phyloP scores from a whole-genome alignment of 164 flowering plant species.

The Brasenia schreberi region DNA sequence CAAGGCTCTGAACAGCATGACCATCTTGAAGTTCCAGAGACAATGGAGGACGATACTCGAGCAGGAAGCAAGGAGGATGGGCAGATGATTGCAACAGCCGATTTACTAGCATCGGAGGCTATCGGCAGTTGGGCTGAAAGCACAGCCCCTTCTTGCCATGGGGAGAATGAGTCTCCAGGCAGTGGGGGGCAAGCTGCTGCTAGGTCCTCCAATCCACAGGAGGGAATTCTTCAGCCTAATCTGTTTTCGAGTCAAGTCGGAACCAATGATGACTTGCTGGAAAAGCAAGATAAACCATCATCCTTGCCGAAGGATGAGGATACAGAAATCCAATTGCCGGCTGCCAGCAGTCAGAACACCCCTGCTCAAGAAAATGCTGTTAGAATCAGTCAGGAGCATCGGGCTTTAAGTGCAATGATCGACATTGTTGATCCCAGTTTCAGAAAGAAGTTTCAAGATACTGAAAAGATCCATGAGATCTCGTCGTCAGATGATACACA shows the following conservation, averaged over 20 bases:
- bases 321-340: not conserved
- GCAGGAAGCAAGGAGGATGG: constrained; percentile 18
- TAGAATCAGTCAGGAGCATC: constrained; percentile 30
- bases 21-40: constrained; percentile 14
- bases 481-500: constrained; percentile 41
- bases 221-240: constrained; percentile 5
- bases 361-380: constrained; percentile 19
- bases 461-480: constrained; percentile 9
- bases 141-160: constrained; percentile 77
- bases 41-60: constrained; percentile 51
- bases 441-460: constrained; percentile 30
- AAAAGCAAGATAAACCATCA: not conserved
- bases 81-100: constrained; percentile 38
- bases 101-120: constrained; percentile 84
- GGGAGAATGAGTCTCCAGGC: constrained; percentile 65
- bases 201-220: constrained; percentile 14
- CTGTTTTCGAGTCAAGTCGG: constrained; percentile 26
- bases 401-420: constrained; percentile 59
- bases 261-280: not conserved
- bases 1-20: constrained; percentile 19
- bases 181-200: constrained; percentile 15
- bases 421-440: constrained; percentile 74
- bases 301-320: not conserved
- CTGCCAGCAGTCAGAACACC: constrained; percentile 53
- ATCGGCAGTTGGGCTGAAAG: constrained; percentile 88